A percentile compares a stretch with the other conserved stretches of the same genome.
Evolutionary conservation across 495 filamentous ascomycete genomes (phyloP).

Genomic region (Annulohypoxylon maeteangense): DNA sequence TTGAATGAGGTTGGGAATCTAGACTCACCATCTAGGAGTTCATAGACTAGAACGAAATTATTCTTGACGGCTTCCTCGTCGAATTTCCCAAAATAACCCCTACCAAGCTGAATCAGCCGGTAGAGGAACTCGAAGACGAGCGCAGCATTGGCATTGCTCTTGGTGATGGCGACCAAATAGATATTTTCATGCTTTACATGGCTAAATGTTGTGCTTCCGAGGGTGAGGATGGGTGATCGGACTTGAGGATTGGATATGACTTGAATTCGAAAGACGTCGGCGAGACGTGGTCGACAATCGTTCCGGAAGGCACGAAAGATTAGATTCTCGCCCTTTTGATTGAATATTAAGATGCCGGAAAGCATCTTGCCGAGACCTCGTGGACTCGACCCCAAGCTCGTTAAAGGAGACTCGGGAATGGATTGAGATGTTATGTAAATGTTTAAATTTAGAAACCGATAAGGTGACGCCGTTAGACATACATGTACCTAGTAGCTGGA

Average conservation of each 20-base stretch:
- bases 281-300: slow-evolving; percentile 94
- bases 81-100: slow-evolving; percentile 98
- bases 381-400: slow-evolving; percentile 30
- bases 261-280: slow-evolving; percentile 99
- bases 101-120: slow-evolving; percentile 87
- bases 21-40: slow-evolving; percentile 87
- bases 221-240: slow-evolving; percentile 94
- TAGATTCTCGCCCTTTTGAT: slow-evolving; percentile 99
- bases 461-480: slow-evolving; percentile 4
- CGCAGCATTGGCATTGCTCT: slow-evolving; percentile 99
- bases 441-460: slow-evolving; percentile 8
- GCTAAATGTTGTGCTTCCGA: slow-evolving; percentile 98
- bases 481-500: neutral
- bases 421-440: neutral
- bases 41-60: slow-evolving; percentile 99
- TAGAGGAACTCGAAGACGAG: slow-evolving; percentile 99
- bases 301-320: slow-evolving; percentile 99
- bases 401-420: slow-evolving; percentile 1
- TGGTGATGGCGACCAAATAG: slow-evolving; percentile 96
- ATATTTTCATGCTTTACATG: slow-evolving; percentile 99
- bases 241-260: slow-evolving; percentile 99
- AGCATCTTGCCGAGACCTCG: slow-evolving; percentile 71
- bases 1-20: neutral
- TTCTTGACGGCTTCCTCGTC: slow-evolving; percentile 99
- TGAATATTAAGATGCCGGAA: slow-evolving; percentile 96